Evolutionary conservation across 2,329 filamentous ascomycete species (phyloP).

Genomic region (Westerdykella ornata): DNA sequence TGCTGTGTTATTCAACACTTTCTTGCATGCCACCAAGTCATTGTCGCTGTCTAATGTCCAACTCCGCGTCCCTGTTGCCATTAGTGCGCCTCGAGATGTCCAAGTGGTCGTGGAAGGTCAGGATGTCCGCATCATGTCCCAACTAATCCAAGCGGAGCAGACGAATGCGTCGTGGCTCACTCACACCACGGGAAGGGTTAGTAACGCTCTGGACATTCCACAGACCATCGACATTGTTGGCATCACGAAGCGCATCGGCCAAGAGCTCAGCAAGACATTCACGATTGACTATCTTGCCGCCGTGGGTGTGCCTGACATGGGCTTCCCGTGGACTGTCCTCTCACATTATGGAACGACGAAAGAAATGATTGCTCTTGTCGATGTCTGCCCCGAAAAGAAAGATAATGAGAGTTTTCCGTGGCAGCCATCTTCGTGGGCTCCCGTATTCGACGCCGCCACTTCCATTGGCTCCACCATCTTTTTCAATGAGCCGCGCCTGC

Average conservation of each 20-base stretch:
- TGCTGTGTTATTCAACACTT: constrained; percentile 40
- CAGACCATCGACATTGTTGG: constrained; percentile 18
- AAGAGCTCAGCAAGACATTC: constrained; percentile 28
- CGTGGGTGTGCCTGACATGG: constrained; percentile 39
- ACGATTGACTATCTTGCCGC: constrained; percentile 36
- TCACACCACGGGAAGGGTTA: constrained; percentile 26
- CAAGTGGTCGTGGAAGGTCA: constrained; percentile 34
- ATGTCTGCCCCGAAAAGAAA: constrained; percentile 24
- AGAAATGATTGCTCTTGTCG: constrained; percentile 41
- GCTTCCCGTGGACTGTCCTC: constrained; percentile 39
- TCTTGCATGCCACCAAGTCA: constrained; percentile 30
- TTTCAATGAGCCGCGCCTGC: constrained; percentile 30
- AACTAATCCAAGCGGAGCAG: constrained; percentile 12
- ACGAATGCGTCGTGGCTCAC: constrained; percentile 7
- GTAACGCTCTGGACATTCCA: constrained; percentile 3
- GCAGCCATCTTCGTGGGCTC: constrained; percentile 34
- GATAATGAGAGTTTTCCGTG: constrained; percentile 22
- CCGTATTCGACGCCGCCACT: constrained; percentile 39
- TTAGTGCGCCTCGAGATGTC: constrained; percentile 32
- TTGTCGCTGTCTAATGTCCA: constrained; percentile 28
- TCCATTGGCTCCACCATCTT: constrained; percentile 40
- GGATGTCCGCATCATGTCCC: constrained; percentile 32
- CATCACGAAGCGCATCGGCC: constrained; percentile 24
- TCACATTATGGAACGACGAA: constrained; percentile 36
- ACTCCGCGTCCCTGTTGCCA: constrained; percentile 35